phyloP scores from a whole-genome alignment of 768 basidiomycete species.

The Cystobasidium onofrii region DNA sequence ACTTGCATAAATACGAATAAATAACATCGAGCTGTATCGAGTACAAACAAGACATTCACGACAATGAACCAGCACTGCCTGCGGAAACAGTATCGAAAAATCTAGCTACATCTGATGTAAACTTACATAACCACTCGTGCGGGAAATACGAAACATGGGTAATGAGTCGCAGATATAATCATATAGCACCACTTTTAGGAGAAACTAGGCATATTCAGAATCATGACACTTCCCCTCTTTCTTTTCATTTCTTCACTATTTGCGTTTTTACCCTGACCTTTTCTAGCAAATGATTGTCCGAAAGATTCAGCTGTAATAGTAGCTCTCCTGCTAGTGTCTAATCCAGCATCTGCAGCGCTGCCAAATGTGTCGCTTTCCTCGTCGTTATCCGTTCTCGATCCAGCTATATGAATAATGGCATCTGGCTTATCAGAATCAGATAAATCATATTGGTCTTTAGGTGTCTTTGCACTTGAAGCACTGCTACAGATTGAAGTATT shows the following conservation, averaged over 20 bases:
- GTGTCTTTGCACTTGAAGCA: constrained; percentile 14
- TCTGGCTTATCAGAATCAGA: background rate
- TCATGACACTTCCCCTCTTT: constrained; percentile 23
- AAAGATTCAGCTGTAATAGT: constrained; percentile 26
- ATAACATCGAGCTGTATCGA: no score
- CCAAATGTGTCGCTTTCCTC: background rate
- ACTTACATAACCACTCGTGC: no score
- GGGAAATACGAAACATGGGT: no score
- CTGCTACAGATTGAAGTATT: constrained; percentile 26
- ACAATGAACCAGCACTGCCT: no score
- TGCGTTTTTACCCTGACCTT: background rate
- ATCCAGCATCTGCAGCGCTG: background rate
- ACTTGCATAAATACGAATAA: no score
- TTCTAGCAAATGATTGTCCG: background rate
- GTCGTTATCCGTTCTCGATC: background rate
- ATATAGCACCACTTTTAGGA: no score
- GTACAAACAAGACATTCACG: no score
- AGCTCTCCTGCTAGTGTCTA: constrained; percentile 9
- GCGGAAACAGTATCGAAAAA: no score
- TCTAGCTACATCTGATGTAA: no score
- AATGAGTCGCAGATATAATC: no score
- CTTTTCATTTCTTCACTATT: constrained; percentile 17
- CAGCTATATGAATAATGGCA: background rate
- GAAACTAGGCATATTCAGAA: constrained; percentile 19
- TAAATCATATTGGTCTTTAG: constrained; percentile 15